A percentile compares a stretch with the other conserved stretches of the same genome.
Conservation (phyloP, 2,329 filamentous ascomycete species). For the Leptographium procerum region DNA sequence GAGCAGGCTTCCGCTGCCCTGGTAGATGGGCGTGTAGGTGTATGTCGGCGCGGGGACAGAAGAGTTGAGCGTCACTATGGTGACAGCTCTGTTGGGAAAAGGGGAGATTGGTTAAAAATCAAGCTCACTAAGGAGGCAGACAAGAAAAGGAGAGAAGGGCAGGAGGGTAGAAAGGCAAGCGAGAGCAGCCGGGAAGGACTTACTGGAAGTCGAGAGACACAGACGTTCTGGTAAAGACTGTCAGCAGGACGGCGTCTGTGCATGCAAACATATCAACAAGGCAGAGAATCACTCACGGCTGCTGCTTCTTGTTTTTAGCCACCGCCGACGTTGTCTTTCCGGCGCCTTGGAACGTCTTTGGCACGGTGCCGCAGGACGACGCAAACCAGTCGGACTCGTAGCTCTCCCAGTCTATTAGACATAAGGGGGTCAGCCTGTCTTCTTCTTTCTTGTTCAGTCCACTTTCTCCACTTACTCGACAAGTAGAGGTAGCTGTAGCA, state of each 20-base stretch:
- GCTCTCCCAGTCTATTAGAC: constrained; percentile 4
- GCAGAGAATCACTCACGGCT: background rate
- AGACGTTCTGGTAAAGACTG: background rate
- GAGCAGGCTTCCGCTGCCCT: constrained; percentile 14
- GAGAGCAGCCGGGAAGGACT: no score
- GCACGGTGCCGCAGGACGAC: constrained; percentile 12
- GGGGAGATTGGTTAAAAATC: no score
- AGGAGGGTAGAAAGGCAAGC: no score
- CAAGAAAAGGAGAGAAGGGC: no score
- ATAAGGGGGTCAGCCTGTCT: no score
- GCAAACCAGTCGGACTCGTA: constrained; percentile 12
- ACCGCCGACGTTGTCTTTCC: background rate
- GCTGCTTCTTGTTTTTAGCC: background rate
- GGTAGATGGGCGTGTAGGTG: constrained; percentile 11
- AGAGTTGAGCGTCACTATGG: background rate
- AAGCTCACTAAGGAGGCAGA: no score
- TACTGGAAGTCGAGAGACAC: background rate
- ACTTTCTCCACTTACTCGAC: background rate
- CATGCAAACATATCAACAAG: no score
- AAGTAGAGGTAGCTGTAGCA: constrained; percentile 7
- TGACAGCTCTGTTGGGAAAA: background rate
- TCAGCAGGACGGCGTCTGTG: no score
- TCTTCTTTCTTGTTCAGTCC: no score
- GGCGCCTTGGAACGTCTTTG: constrained; percentile 6
- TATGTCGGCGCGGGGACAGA: background rate